Evolutionary conservation across 352 stramenopile species (phyloP).

Genomic region (Thraustotheca clavata): DNA sequence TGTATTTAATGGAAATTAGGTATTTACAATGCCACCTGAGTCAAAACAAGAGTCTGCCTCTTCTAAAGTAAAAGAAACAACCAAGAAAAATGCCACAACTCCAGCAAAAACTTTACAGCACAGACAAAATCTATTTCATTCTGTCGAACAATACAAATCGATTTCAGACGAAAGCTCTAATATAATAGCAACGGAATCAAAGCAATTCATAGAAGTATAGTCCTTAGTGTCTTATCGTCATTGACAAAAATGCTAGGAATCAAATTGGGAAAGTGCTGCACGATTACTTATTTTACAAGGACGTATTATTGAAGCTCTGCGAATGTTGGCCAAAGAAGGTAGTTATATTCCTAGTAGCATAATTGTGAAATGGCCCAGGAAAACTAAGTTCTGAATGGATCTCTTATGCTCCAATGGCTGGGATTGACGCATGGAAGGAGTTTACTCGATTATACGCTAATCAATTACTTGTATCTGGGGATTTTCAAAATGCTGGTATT

Average conservation of each 20-base stretch:
- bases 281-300: slow-evolving; percentile 44
- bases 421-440: slow-evolving; percentile 60
- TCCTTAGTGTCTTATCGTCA: no score
- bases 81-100: slow-evolving; percentile 23
- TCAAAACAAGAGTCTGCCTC: not conserved
- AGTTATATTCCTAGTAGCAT: not conserved
- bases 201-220: no score
- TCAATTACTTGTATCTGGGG: slow-evolving; percentile 37
- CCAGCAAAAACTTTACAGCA: not conserved
- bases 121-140: not conserved
- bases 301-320: slow-evolving; percentile 44
- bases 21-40: not conserved
- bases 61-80: not conserved
- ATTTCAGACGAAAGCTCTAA: no score
- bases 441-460: slow-evolving; percentile 49
- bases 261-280: slow-evolving; percentile 49
- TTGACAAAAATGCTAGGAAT: no score
- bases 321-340: slow-evolving; percentile 41
- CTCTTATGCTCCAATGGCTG: slow-evolving; percentile 61
- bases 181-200: not conserved
- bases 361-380: not conserved
- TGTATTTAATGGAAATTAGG: slow-evolving; percentile 4
- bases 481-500: slow-evolving; percentile 41
- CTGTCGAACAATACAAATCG: not conserved
- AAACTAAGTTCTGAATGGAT: slow-evolving; percentile 44